Evolutionary conservation across 2,329 filamentous ascomycete species (phyloP).

Genomic region (Orbilia blumenaviensis): DNA sequence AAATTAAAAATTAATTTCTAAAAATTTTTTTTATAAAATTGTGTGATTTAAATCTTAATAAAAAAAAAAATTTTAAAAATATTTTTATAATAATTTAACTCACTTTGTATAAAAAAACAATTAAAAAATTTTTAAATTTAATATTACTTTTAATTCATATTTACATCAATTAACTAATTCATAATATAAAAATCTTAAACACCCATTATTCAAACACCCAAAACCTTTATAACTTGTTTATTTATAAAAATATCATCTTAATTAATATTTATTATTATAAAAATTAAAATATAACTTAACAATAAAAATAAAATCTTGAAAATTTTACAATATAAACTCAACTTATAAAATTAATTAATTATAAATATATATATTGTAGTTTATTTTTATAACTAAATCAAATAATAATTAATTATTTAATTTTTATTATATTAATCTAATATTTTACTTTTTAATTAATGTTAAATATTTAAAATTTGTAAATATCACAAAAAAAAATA

Average conservation of each 20-base stretch:
- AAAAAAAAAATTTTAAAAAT: not conserved
- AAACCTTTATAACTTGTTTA: not conserved
- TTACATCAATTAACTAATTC: not conserved
- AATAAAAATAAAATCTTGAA: not conserved
- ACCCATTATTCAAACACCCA: not conserved
- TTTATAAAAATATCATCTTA: not conserved
- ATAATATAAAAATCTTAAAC: not conserved
- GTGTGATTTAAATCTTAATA: not conserved
- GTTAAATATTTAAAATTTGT: not conserved
- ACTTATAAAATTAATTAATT: not conserved
- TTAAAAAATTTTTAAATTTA: slow-evolving; percentile 10
- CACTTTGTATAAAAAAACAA: not conserved
- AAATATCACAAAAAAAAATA: not conserved
- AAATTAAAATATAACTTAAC: slow-evolving; percentile 1
- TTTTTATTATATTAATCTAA: not conserved
- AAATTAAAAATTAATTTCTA: slow-evolving; percentile 4
- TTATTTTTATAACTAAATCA: not conserved
- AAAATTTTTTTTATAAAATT: not conserved
- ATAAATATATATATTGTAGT: not conserved
- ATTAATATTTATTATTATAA: slow-evolving; percentile 21
- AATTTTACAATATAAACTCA: not conserved
- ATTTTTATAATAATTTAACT: not conserved
- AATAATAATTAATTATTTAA: slow-evolving; percentile 20
- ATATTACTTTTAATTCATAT: slow-evolving; percentile 8
- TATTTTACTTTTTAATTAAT: not conserved